Percentiles rank a stretch among this genome's conserved stretches.
phyloP scores from a whole-genome alignment of 2,329 filamentous ascomycete genomes.

The Arthrocladium fulminans region DNA sequence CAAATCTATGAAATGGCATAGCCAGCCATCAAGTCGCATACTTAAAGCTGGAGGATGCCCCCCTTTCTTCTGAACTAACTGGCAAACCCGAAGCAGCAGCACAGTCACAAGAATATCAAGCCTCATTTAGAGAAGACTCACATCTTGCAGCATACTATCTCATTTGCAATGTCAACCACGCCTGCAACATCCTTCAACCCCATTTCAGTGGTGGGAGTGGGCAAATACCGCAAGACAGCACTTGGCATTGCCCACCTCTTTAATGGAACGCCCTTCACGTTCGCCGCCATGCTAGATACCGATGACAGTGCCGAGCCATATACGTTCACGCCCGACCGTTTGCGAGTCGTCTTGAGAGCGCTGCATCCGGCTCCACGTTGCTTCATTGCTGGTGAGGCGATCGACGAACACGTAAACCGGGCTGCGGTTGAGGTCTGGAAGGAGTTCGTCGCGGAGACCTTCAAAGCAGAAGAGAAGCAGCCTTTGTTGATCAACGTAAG shows the following conservation, averaged over 20 bases:
- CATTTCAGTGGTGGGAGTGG: neutral
- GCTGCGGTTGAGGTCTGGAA: constrained; percentile 2
- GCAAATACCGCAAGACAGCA: neutral
- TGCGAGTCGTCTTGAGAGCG: neutral
- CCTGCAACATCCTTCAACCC: no score
- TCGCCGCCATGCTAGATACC: neutral
- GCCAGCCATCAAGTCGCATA: no score
- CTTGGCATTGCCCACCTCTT: neutral
- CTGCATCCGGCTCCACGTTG: neutral
- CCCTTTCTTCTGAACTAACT: no score
- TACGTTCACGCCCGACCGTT: neutral
- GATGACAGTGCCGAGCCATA: neutral
- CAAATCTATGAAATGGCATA: no score
- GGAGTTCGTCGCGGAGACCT: constrained; percentile 21
- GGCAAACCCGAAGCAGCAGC: no score
- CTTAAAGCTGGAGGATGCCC: no score
- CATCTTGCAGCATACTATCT: no score
- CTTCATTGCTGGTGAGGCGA: constrained; percentile 15
- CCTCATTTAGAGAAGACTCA: no score
- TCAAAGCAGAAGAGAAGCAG: constrained; percentile 23
- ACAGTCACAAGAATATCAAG: no score
- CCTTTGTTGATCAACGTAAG: neutral
- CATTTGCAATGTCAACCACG: no score
- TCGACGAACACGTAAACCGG: constrained; percentile 15
- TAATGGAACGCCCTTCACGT: neutral